phyloP scores from a whole-genome alignment of 2,329 filamentous ascomycete species.

The Fusarium pseudoanthophilum region DNA sequence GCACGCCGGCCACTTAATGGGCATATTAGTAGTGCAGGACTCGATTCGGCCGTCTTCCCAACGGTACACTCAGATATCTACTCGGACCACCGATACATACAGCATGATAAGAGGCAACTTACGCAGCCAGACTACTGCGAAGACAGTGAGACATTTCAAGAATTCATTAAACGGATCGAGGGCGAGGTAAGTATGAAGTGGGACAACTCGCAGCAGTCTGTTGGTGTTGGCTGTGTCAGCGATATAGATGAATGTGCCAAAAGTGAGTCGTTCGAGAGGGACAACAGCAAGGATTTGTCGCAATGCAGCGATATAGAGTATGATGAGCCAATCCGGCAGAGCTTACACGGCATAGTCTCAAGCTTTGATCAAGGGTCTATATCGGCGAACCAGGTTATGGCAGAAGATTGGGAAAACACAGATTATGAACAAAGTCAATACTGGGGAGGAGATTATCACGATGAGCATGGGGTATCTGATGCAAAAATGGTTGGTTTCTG shows the following conservation, averaged over 20 bases:
- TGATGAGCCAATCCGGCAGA: not conserved
- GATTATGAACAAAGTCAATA: not conserved
- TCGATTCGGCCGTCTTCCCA: not conserved
- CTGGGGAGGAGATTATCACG: not conserved
- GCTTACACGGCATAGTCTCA: not conserved
- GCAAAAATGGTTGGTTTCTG: slow-evolving; percentile 53
- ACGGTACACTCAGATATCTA: not conserved
- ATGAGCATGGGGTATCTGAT: slow-evolving; percentile 4
- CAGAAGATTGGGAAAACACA: not conserved
- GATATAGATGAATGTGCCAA: not conserved
- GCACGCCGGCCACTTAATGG: not conserved
- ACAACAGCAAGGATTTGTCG: not conserved
- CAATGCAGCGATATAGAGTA: not conserved
- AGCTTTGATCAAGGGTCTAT: not conserved
- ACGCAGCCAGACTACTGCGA: not conserved
- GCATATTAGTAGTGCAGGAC: not conserved
- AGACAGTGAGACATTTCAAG: slow-evolving; percentile 36
- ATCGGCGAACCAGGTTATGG: not conserved
- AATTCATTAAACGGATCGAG: slow-evolving; percentile 46
- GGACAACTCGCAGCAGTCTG: not conserved
- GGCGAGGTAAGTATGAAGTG: slow-evolving; percentile 28
- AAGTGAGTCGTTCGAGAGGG: not conserved
- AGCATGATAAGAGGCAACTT: not conserved
- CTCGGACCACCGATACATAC: not conserved
- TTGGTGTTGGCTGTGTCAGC: not conserved